Evolutionary conservation across 2,329 filamentous ascomycete species (phyloP), one percentile per base, ranked within the genome.

Genomic region (Grosmannia huntii): DNA sequence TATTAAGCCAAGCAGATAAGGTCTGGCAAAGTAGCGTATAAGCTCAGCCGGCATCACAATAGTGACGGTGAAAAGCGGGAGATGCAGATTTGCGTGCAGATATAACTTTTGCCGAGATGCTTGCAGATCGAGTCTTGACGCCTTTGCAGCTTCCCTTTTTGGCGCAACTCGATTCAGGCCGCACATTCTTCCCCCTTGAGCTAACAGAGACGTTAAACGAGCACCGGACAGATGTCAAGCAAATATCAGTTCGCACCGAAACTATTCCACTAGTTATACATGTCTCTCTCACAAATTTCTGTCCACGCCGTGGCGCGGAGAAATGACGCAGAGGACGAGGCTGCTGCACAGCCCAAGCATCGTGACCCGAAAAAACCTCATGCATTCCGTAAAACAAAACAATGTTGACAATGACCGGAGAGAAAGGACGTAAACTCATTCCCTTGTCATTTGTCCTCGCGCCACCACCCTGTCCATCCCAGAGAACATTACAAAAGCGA

Each of bases 321-420:
- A 11, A 27, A 28, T 7, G 36, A 38, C 36, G 12, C 12, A 33
- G 55, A 50, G 31, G 27, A 52, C 46, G 33, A 50, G 46, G 33
- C 44, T 55, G 38, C 38, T 28, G 41, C 31, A 44, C 53, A 58
- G 57, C 61, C 44, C 21, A 28, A 54, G 55, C 57, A 57, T 62
- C 56, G 56, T 58, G 58, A 62, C 55, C 60, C 57, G 55, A 60
- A 60, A 48, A 57, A 62, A 58, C 55, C 60, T 60, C 61, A 55
- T 60, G 59, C 58, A 61, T 25, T 41, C 60, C 60, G 38, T 59
- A 67, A 62, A 57, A 62, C 66, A 65, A 67, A 62, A 48, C 60
- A 66, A 63, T 53, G 10, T 56, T 46, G 57, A 60, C 62, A 60
- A 51, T 51, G 59, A 60, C 54, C 50, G 36, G 36, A 56, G 36